A percentile compares a stretch with the other conserved stretches of the same genome.
Conservation (phyloP, 106 monocot genomes). For the Agapanthus africanus region DNA sequence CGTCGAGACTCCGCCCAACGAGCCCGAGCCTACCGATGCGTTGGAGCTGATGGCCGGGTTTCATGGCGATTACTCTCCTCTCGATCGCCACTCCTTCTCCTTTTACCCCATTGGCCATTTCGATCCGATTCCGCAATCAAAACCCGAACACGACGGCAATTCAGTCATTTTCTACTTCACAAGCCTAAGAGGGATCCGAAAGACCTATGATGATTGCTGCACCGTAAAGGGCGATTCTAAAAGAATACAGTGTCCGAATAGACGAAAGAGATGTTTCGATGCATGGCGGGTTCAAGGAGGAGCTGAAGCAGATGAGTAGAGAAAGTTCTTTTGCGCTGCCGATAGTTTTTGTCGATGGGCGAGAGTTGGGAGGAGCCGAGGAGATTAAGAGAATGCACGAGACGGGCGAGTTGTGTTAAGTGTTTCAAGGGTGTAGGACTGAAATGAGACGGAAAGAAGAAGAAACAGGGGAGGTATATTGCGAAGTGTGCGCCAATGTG, state of each 20-base stretch:
- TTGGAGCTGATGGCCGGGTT: constrained; percentile 52
- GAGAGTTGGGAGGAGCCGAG: constrained; percentile 21
- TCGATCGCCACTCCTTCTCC: constrained; percentile 42
- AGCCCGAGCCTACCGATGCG: constrained; percentile 42
- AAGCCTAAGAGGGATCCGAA: constrained; percentile 35
- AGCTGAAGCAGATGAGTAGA: constrained; percentile 33
- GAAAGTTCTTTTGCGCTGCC: constrained; percentile 12
- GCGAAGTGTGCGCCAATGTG: too few relatives aligned
- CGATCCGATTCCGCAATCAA: constrained; percentile 16
- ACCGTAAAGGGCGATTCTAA: constrained; percentile 27
- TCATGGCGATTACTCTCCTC: constrained; percentile 26
- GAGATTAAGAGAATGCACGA: constrained; percentile 11
- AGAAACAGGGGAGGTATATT: too few relatives aligned
- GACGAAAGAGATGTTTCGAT: constrained; percentile 61
- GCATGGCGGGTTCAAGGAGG: constrained; percentile 29
- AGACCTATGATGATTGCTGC: constrained; percentile 51
- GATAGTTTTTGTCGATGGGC: constrained; percentile 17
- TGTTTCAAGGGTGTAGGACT: not conserved
- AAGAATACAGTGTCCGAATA: constrained; percentile 26
- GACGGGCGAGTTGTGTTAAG: not conserved
- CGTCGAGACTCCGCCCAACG: constrained; percentile 42
- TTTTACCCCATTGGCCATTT: not conserved
- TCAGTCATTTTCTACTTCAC: constrained; percentile 43
- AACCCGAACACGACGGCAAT: constrained; percentile 6
- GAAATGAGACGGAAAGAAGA: too few relatives aligned